Percentiles rank a stretch among this genome's conserved stretches.
Conservation (phyloP, 257 asterid genomes). For the Solanum pinnatisectum region DNA sequence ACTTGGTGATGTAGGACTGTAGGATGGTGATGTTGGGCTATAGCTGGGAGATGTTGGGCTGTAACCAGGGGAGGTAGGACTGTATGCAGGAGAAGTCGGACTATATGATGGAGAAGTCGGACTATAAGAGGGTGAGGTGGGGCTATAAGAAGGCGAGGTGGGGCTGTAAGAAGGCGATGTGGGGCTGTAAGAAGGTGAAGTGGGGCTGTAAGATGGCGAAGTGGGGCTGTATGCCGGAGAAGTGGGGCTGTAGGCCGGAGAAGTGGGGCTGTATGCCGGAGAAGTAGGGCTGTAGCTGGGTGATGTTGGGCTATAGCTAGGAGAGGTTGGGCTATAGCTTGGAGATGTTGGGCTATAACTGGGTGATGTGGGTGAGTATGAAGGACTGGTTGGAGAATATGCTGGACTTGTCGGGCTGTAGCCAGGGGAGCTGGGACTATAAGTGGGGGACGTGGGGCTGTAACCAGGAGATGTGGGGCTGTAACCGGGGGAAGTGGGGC, state of each 20-base stretch:
- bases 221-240: conserved; percentile 90
- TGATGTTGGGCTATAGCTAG: conserved; percentile 81
- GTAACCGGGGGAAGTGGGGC: conserved; percentile 81
- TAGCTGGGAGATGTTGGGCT: conserved; percentile 94
- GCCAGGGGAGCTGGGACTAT: conserved; percentile 90
- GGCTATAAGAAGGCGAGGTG: conserved; percentile 80
- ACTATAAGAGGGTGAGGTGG: conserved; percentile 74
- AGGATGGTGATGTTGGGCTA: conserved; percentile 75
- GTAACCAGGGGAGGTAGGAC: conserved; percentile 87
- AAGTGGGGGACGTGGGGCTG: conserved; percentile 51
- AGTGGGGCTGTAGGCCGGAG: conserved; percentile 79
- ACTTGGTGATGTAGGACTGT: conserved; percentile 77
- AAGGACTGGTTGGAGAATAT: conserved; percentile 88
- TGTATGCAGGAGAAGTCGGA: conserved; percentile 76
- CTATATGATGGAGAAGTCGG: conserved; percentile 70
- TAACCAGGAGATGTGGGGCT: conserved; percentile 76
- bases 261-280: conserved; percentile 76
- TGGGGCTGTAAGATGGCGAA: conserved; percentile 81
- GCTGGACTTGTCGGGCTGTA: conserved; percentile 94
- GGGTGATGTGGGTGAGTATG: conserved; percentile 85
- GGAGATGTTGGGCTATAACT: conserved; percentile 63
- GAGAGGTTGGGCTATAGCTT: conserved; percentile 81
- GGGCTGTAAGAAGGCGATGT: conserved; percentile 90
- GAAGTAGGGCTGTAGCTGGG: conserved; percentile 77
- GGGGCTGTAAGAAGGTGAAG: conserved; percentile 76